A percentile compares a stretch with the other conserved stretches of the same genome.
Evolutionary conservation across 2,329 filamentous ascomycete species (phyloP).

Genomic region (Penicillium brevicompactum): DNA sequence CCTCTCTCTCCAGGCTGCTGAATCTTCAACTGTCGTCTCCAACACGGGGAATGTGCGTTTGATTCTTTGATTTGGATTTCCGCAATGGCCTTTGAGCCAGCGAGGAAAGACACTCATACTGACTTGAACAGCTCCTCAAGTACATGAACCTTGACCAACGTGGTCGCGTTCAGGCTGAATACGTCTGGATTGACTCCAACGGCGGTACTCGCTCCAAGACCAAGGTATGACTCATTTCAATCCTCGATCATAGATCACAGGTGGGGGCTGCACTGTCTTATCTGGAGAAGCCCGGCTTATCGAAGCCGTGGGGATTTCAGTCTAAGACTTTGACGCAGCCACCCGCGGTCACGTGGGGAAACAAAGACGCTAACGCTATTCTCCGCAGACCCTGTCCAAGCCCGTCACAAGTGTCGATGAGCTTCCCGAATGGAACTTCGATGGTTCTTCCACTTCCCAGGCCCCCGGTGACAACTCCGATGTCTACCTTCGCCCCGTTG

Average conservation of each 20-base stretch:
- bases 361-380: slow-evolving; percentile 10
- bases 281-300: neutral
- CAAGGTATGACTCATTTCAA: slow-evolving; percentile 67
- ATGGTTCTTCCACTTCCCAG: slow-evolving; percentile 89
- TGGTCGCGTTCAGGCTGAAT: slow-evolving; percentile 87
- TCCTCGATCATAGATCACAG: neutral
- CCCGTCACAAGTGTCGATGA: slow-evolving; percentile 61
- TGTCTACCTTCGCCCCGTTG: slow-evolving; percentile 90
- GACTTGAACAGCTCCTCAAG: slow-evolving; percentile 74
- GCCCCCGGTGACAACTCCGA: slow-evolving; percentile 95
- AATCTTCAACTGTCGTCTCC: slow-evolving; percentile 46
- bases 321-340: slow-evolving; percentile 24
- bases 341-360: slow-evolving; percentile 21
- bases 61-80: slow-evolving; percentile 32
- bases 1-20: slow-evolving; percentile 34
- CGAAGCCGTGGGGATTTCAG: slow-evolving; percentile 27
- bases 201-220: slow-evolving; percentile 92
- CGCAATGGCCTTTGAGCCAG: slow-evolving; percentile 32
- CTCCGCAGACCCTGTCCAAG: slow-evolving; percentile 62
- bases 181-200: slow-evolving; percentile 89
- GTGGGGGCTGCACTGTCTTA: slow-evolving; percentile 1
- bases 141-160: slow-evolving; percentile 90
- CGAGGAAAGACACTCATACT: slow-evolving; percentile 41
- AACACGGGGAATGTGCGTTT: slow-evolving; percentile 51
- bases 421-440: slow-evolving; percentile 78